These are phyloP conservation scores for Diplodia mutila DNA, from an alignment of 2,329 filamentous ascomycete genomes.

Conservation along the genomic window DNA sequence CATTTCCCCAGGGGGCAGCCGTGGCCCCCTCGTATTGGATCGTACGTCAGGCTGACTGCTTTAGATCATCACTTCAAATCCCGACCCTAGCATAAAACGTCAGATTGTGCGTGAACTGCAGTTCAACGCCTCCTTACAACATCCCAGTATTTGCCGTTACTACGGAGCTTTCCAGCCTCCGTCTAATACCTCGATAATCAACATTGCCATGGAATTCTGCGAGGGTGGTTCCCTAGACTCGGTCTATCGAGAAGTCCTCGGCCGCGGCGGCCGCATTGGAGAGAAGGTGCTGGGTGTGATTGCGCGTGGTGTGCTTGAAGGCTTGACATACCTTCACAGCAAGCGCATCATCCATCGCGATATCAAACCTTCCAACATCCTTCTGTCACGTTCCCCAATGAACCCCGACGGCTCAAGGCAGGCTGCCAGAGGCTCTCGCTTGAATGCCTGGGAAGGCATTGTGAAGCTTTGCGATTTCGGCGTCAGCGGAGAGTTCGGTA, in stretches of 20 bases:
- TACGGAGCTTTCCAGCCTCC: slow-evolving; percentile 92
- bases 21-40: neutral
- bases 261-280: slow-evolving; percentile 88
- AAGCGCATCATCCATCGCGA: slow-evolving; percentile 98
- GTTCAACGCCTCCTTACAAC: slow-evolving; percentile 87
- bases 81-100: slow-evolving; percentile 96
- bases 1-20: neutral
- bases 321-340: slow-evolving; percentile 90
- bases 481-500: slow-evolving; percentile 96
- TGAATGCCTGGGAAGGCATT: slow-evolving; percentile 64
- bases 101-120: slow-evolving; percentile 95
- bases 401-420: slow-evolving; percentile 21
- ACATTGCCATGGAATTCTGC: slow-evolving; percentile 98
- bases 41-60: slow-evolving; percentile 2
- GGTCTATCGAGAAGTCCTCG: slow-evolving; percentile 97
- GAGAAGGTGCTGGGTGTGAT: slow-evolving; percentile 98
- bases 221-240: slow-evolving; percentile 95
- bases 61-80: slow-evolving; percentile 96
- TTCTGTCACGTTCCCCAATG: slow-evolving; percentile 69
- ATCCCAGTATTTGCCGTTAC: slow-evolving; percentile 96
- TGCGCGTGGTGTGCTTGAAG: slow-evolving; percentile 90
- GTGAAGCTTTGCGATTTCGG: slow-evolving; percentile 99
- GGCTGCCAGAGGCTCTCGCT: neutral
- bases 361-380: slow-evolving; percentile 97
- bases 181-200: slow-evolving; percentile 92